Percentiles rank a stretch among this genome's conserved stretches.
These are phyloP conservation scores for Bolboschoenoplectus hybrid DNA, from an alignment of 202 grass and related monocot genomes.

Conservation along the genomic window DNA sequence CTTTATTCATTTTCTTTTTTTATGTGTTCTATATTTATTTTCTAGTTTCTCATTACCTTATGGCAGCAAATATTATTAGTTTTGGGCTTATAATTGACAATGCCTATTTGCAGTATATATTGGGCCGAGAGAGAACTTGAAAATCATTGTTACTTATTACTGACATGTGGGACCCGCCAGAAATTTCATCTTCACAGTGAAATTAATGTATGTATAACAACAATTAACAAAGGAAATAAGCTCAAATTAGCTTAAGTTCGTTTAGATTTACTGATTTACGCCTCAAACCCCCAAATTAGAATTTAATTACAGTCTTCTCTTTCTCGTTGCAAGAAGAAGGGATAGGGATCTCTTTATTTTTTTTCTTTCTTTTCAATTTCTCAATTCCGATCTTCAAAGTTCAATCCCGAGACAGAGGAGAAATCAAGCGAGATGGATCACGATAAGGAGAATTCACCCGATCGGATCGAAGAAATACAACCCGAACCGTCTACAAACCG, in stretches of 20 bases:
- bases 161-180: background rate
- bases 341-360: too few species aligned
- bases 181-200: background rate
- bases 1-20: too few species aligned
- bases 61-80: background rate
- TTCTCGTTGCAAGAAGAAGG: background rate
- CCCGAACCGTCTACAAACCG: constrained; percentile 17
- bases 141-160: background rate
- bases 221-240: background rate
- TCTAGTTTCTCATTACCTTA: background rate
- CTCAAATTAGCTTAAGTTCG: constrained; percentile 16
- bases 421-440: constrained; percentile 13
- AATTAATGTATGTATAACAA: background rate
- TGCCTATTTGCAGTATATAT: background rate
- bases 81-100: background rate
- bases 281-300: background rate
- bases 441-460: constrained; percentile 20
- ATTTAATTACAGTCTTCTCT: background rate
- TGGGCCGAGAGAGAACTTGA: background rate
- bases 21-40: background rate
- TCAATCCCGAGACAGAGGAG: background rate
- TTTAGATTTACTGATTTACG: constrained; percentile 10
- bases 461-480: constrained; percentile 55
- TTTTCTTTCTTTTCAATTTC: too few species aligned
- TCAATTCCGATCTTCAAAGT: constrained; percentile 10